Evolutionary conservation across 495 filamentous ascomycete species (phyloP).

Genomic region (Bacidia rubella): DNA sequence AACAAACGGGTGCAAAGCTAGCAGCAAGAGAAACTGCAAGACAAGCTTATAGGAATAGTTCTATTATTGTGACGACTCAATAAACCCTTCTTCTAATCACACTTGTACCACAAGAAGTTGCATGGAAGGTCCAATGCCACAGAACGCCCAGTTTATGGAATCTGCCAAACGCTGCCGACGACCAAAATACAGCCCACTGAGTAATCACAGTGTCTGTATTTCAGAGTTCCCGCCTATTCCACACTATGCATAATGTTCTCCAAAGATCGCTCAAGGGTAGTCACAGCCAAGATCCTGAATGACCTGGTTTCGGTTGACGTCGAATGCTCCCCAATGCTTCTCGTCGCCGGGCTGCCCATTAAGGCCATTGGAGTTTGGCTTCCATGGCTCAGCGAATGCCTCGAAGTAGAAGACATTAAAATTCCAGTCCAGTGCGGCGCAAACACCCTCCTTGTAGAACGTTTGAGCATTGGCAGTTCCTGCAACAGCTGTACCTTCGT

Average conservation of each 20-base stretch:
- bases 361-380: slow-evolving; percentile 56
- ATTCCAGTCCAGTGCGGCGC: slow-evolving; percentile 57
- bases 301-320: slow-evolving; percentile 46
- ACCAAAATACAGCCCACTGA: background rate
- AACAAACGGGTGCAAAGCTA: too few relatives aligned
- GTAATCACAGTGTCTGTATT: too few relatives aligned
- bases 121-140: too few relatives aligned
- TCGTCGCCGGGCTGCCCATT: slow-evolving; percentile 55
- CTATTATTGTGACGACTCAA: slow-evolving; percentile 12
- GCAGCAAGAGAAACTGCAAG: too few relatives aligned
- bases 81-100: slow-evolving; percentile 2
- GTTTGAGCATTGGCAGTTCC: slow-evolving; percentile 42
- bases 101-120: slow-evolving; percentile 1
- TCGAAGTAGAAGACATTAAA: slow-evolving; percentile 74
- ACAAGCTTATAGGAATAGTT: background rate
- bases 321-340: slow-evolving; percentile 68
- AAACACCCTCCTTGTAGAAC: slow-evolving; percentile 58
- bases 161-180: too few relatives aligned
- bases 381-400: slow-evolving; percentile 72
- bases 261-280: slow-evolving; percentile 2
- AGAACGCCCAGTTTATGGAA: too few relatives aligned
- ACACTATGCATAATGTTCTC: background rate
- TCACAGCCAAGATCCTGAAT: slow-evolving; percentile 42
- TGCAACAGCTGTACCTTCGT: slow-evolving; percentile 41
- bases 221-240: background rate